Evolutionary conservation across 169 alveolate species (phyloP), one percentile per base, ranked within the genome.

Genomic region (Babesia ovis): DNA sequence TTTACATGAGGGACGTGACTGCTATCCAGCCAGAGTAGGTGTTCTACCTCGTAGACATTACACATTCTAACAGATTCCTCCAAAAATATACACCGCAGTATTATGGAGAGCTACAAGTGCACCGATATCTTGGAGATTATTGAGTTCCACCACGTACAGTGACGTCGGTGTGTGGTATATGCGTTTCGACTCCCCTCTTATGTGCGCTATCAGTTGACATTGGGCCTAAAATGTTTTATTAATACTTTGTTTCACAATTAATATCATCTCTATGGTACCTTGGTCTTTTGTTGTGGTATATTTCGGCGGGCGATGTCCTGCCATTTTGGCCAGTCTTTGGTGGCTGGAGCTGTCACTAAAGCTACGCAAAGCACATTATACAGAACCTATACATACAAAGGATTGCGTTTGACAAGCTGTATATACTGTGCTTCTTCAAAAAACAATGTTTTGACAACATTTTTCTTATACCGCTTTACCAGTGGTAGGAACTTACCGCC

Each of bases 1-100:
- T 61, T 20, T 79, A 43, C 50, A 70, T 79, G 81, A 48, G 56
- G 45, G 83, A 79, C 60, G 76, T 79, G 34, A 79, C 86, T 9
- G 73, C 77, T 14, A 68, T 79, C 9, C 54, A 48, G 56, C 86
- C 86, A 9, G 86, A 79, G 86, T 79, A 79, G 11, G 84, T 32
- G 34, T 9, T 2, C 12, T 14, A 20, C 23, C 27, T 16, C 22
- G 5, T 5, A 20, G 20, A 16, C 29, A 9, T 1, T 11, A 20
- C 22, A 35, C 25, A 12, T 59, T 46, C 32, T 34, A n/a, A 14
- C 68, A 79, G 86, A 48, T 79, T 64, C 43, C 60, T 79, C 22
- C 86, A 79, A 43, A 74, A 61, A 55, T 55, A 64, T 27, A 70
- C 77, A 5, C 76, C 86, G 5, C 77, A 79, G 51, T 79, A 79